A percentile compares a stretch with the other conserved stretches of the same genome.
phyloP scores from a whole-genome alignment of 2,329 filamentous ascomycete genomes.

The Monosporascus sp. region DNA sequence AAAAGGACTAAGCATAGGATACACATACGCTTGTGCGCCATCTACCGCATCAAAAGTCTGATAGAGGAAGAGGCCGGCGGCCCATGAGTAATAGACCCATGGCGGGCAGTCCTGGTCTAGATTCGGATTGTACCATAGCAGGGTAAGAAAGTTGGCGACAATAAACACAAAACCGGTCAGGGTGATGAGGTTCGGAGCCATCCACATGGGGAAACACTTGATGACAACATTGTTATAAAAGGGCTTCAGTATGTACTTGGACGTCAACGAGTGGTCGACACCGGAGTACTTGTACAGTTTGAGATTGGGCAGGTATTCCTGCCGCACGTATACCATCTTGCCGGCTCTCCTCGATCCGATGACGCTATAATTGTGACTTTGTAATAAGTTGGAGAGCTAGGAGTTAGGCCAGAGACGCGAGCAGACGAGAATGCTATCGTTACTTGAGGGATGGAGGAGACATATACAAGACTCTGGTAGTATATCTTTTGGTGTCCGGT shows the following conservation, averaged over 20 bases:
- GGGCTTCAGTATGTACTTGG: constrained; percentile 91
- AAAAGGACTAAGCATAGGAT: neutral
- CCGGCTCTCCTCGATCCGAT: constrained; percentile 1
- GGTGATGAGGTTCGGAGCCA: constrained; percentile 88
- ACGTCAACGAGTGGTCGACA: constrained; percentile 85
- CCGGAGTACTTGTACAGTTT: constrained; percentile 93
- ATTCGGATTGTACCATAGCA: constrained; percentile 94
- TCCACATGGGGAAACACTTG: constrained; percentile 87
- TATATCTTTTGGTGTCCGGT: too few relatives aligned
- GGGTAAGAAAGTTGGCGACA: constrained; percentile 78
- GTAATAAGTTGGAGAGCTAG: too few relatives aligned
- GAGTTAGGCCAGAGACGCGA: too few relatives aligned
- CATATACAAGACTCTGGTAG: too few relatives aligned
- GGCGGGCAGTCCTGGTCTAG: constrained; percentile 87
- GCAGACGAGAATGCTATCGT: too few relatives aligned
- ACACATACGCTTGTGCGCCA: constrained; percentile 78
- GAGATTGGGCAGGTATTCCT: constrained; percentile 81
- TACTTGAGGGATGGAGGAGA: too few relatives aligned
- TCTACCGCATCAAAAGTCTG: constrained; percentile 98
- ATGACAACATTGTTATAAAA: constrained; percentile 97
- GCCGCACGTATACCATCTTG: constrained; percentile 89
- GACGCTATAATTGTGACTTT: neutral
- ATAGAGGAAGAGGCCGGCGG: constrained; percentile 84
- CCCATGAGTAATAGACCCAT: constrained; percentile 95
- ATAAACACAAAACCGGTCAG: constrained; percentile 87